Base-by-base conservation (phyloP, 2,329 filamentous ascomycete genomes). In the Microcyclospora tardicrescens region DNA sequence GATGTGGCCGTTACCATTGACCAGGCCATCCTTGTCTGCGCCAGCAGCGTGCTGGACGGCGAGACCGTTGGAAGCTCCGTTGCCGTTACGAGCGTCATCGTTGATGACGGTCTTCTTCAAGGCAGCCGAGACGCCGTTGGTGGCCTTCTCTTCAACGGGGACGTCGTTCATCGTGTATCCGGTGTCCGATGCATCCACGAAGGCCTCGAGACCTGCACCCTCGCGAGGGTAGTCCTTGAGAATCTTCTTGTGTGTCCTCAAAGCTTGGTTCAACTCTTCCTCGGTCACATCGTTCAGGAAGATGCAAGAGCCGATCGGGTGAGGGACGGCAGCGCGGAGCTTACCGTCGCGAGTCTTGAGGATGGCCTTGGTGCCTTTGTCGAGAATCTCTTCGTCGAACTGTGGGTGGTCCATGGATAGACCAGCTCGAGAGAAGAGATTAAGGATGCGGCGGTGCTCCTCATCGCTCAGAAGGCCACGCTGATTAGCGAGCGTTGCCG, bases 371-470 rank as follows among this genome's bases (percentile, higher is more conserved):
- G 79, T 84, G 2, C 68, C 79, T 50, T 74, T 73, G 37, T 77
- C 73, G 9, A 84, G 68, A 16, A 82, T 68, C 0, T 72, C 66
- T 38, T 77, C 75, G 48, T 81, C 70, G 52, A 83, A 84, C 29
- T 78, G 65, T 6, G 71, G 66, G 51, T 84, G 79, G 43, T 84
- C 79, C 67, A 84, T 82, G 14, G 77, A 77, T 1, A 84, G 67
- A 14, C 80, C 79, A 5, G 77, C 77, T 33, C 77, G 69, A 0
- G 78, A 82, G 60, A 84, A 83, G 4, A 84, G 66, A 38, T 68
- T 71, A n/a, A 83, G 61, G 1, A 83, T 60, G 13, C 77, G 69
- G 16, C 60, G 65, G 54, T 82, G 76, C 46, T 83, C 77, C 1
- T 63, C 65, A 33, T 74, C 63, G 15, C 65, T 68, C 9, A 84